Evolutionary conservation across 306 rosid species (phyloP), one percentile per base, ranked within the genome.

Genomic region (Purshia tridentata): DNA sequence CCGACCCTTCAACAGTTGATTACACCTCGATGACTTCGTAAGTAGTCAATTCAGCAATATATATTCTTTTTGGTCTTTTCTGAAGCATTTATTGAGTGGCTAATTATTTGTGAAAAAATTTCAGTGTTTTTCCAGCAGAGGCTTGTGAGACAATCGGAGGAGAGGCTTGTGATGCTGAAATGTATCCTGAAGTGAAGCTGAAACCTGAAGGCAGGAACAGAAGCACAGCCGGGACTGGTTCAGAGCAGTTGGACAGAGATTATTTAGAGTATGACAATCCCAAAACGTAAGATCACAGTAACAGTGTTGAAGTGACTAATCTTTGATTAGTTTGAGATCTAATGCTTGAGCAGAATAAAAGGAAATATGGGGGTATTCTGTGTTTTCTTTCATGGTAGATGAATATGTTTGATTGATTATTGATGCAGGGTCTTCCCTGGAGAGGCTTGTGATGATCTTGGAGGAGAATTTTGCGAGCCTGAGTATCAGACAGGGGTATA

Each of bases 361-460:
- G 35, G 35, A 29, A 29, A 29, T 29, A 29, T 29, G 35, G 35
- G 35, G 35, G 35, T 29, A 29, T 29, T 22, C 60, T 44, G 19
- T 42, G 8, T 48, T 8, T 3, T 48, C 67, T 40, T 65, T 65
- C 39, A 9, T 41, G 55, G 9, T 57, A 6, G 11, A 4, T 37
- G n/a, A 20, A 22, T 16, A 13, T 52, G 18, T 6, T 63, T 5
- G 9, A 5, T 16, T 54, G 6, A 46, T 37, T 45, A 67, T 44
- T 71, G 49, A 14, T 77, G 46, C 90, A 91, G 97, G 87, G 97
- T 93, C 44, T 91, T 93, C 76, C 85, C 48, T 18, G 87, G 77
- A 47, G 94, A 93, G 84, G 98, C 98, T 62, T 93, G 98, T 78
- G 98, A 93, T 85, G 97, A 93, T 85, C 94, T 93, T 69, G 98